phyloP scores from a whole-genome alignment of 345 rosid species.

The Citrus cavaleriei region DNA sequence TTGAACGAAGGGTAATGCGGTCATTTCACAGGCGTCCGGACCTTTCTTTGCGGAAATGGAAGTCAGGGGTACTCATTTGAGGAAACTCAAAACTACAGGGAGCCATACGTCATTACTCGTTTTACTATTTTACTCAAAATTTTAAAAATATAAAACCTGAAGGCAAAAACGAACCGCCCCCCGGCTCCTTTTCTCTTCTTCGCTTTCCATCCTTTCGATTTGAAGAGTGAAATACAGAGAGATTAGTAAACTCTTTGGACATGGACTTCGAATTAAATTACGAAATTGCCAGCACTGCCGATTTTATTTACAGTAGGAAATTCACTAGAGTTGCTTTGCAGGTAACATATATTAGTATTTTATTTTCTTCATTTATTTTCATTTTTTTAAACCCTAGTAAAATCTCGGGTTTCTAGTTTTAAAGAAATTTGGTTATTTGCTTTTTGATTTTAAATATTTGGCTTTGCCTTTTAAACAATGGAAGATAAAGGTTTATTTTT shows the following conservation, averaged over 20 bases:
- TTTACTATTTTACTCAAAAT: background rate
- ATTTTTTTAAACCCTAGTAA: background rate
- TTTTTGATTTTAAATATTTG: background rate
- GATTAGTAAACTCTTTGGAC: background rate
- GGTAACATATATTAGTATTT: background rate
- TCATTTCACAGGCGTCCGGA: background rate
- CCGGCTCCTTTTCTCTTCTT: background rate
- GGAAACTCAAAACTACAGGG: background rate
- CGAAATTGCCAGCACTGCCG: slow-evolving; percentile 62
- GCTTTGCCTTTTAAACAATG: background rate
- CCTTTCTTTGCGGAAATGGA: background rate
- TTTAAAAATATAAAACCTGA: too few relatives aligned
- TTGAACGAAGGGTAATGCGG: background rate
- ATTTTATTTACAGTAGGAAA: slow-evolving; percentile 54
- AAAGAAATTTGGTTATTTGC: background rate
- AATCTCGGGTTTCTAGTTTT: background rate
- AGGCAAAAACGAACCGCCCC: background rate
- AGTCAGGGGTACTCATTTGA: background rate
- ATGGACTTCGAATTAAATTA: slow-evolving; percentile 56
- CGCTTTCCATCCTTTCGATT: background rate
- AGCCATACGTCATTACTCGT: background rate
- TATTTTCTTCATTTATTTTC: too few relatives aligned
- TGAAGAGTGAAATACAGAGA: background rate
- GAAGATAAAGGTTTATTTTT: background rate
- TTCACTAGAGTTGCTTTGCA: slow-evolving; percentile 21